Base-by-base conservation (phyloP, 495 filamentous ascomycete species). In the Talaromyces ruber region DNA sequence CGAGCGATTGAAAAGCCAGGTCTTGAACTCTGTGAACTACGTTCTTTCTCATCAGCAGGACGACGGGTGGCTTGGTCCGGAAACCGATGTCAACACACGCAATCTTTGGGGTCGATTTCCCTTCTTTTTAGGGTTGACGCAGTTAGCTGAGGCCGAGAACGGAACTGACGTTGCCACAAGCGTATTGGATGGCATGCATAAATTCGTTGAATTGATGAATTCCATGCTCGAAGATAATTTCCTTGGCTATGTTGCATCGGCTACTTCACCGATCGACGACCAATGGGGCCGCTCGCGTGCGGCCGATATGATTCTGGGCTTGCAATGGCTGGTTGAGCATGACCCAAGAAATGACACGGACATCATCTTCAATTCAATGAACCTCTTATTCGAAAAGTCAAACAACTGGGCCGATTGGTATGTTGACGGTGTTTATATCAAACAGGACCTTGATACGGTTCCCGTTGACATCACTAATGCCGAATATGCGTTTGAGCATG, bases 21-120 rank as follows among this genome's bases (percentile, higher is more conserved):
- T 84, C 6, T 72, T 79, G 26, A 59, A 71, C 12, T 74, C 76
- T 39, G 63, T 81, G 21, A 73, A 81, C 56, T 76, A 80, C 61
- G 73, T 86, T 1, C 72, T 88, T 21, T 70, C 70, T 12, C 74
- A 77, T 53, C 81, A 86, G 55, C 74, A 78, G 18, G 22, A 64
- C 1, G 86, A 87, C 69, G 85, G 85, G 12, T 88, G 85, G 84
- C 65, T 88, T 30, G 84, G 85, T 2, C 81, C 81, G 0, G 85
- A 87, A 70, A 81, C 73, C 0, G 74, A 63, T 3, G 62, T 65
- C 14, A 64, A 72, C 16, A 68, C 72, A 5, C 71, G 84, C 61
- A 76, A 80, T 37, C 68, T 86, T 58, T 86, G 83, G 85, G 83
- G 74, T 14, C 74, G 82, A 25, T 82, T 73, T 59, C 74, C 80